A percentile compares a stretch with the other conserved stretches of the same genome.
phyloP scores from a whole-genome alignment of 108 stramenopile genomes.

The Fragilaria radians region DNA sequence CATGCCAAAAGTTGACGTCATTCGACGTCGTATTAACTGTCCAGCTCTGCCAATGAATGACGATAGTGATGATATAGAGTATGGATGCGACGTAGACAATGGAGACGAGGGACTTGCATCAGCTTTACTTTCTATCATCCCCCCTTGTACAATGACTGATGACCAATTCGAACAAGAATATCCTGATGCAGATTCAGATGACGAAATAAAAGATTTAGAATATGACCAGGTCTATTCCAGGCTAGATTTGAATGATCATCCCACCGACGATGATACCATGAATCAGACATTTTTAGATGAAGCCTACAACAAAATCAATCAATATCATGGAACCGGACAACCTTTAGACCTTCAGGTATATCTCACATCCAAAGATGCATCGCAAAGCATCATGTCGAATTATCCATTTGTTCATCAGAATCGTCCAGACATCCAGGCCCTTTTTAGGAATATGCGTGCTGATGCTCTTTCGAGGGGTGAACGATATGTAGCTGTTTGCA shows the following conservation, averaged over 20 bases:
- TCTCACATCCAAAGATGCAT: slow-evolving; percentile 9
- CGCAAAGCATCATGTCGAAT: not conserved
- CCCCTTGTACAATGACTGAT: not conserved
- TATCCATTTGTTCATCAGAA: slow-evolving; percentile 10
- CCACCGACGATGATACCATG: not conserved
- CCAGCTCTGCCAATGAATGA: not conserved
- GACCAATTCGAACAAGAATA: slow-evolving; percentile 10
- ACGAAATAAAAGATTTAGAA: not conserved
- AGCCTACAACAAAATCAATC: not conserved
- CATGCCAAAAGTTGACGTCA: slow-evolving; percentile 8
- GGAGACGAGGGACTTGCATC: slow-evolving; percentile 1
- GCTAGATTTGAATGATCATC: too few species aligned
- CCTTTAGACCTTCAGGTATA: slow-evolving; percentile 21
- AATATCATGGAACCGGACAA: not conserved
- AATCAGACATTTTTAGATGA: not conserved
- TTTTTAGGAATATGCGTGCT: slow-evolving; percentile 23
- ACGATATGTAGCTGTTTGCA: slow-evolving; percentile 33
- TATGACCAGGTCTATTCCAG: not conserved
- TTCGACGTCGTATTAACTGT: not conserved
- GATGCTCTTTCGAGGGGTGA: slow-evolving; percentile 21
- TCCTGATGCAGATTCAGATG: not conserved
- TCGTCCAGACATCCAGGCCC: slow-evolving; percentile 28
- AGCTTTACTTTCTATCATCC: slow-evolving; percentile 4
- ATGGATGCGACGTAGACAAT: not conserved
- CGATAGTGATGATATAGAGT: slow-evolving; percentile 3